A percentile compares a stretch with the other conserved stretches of the same genome.
Evolutionary conservation across 306 rosid genomes (phyloP).

Genomic region (Quercus aquifolioides): DNA sequence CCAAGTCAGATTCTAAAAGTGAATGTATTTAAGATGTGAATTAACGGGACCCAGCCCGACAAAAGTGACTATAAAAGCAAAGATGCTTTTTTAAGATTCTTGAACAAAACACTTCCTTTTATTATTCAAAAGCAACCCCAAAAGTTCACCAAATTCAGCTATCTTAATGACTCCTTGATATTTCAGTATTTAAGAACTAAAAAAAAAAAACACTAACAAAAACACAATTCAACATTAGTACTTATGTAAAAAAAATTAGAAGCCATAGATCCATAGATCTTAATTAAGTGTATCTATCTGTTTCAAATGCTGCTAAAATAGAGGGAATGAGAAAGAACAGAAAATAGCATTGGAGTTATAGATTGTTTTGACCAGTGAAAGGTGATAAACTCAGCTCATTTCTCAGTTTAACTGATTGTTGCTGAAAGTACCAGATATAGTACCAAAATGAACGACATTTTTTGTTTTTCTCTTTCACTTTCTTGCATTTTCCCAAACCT

Average conservation of each 20-base stretch:
- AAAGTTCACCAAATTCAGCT: not conserved
- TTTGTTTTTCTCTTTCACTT: not conserved
- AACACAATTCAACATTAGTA: not conserved
- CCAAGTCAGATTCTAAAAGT: not conserved
- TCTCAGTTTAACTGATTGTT: too few species aligned
- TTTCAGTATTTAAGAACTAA: not conserved
- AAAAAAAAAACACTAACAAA: not conserved
- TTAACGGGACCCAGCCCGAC: not conserved
- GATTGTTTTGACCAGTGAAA: too few species aligned
- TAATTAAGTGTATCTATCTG: not conserved
- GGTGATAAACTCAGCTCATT: too few species aligned
- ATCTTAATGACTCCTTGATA: not conserved
- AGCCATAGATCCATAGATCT: too few species aligned
- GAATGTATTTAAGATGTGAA: not conserved
- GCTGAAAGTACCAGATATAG: not conserved
- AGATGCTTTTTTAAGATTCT: not conserved
- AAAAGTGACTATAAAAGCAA: constrained; percentile 12
- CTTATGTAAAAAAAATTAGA: not conserved
- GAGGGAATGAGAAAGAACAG: not conserved
- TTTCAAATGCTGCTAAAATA: not conserved
- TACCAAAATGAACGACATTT: not conserved
- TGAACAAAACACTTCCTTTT: not conserved
- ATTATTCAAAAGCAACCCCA: not conserved
- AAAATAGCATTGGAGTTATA: not conserved
- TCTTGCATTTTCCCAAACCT: not conserved